Base-by-base conservation (phyloP, 2,329 filamentous ascomycete genomes). In the Nothophoma quercina region DNA sequence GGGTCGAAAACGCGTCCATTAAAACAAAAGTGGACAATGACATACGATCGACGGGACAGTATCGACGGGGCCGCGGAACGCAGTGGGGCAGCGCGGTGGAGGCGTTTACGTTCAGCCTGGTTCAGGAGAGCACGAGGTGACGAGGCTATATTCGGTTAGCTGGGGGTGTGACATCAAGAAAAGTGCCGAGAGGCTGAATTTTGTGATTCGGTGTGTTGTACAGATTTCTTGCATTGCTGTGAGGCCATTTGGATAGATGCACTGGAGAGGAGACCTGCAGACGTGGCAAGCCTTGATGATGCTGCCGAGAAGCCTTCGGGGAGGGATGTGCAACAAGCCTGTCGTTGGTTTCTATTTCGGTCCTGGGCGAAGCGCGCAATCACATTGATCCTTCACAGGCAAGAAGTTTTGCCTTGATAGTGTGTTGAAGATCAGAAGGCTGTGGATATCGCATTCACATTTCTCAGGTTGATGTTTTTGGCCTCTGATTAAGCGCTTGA, bases 11-110 rank as follows among this genome's bases (percentile, higher is more conserved):
- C 28, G 26, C 39, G 28, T 44, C 21, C 26, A 34, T 18, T 4
- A 15, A 38, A 51, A 34, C 34, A 44, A 47, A 46, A 47, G 49
- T 42, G 49, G 36, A 13, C 32, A 13, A 47, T 52, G 49, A 52
- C 49, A 52, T 45, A 52, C 42, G 36, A 52, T 52, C 49, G 49
- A 52, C 49, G 33, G 19, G 13, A 34, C 36, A 18, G 16, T 15
- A 15, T 34, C 28, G 34, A 43, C 32, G 32, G 41, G 41, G 32
- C 35, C 15, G 25, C 49, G 42, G 42, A 41, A 23, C 25, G 25
- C 13, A 15, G 49, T 52, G 49, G 49, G 42, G 49, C 49, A 12
- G 18, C 12, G 35, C 49, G 41, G 41, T 29, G 46, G 38, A 51
- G 35, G 30, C 49, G 30, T 44, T 51, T 45, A 18, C 29, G 23